Base-by-base conservation (phyloP, 2,329 filamentous ascomycete species). In the Talaromyces pinophilus region DNA sequence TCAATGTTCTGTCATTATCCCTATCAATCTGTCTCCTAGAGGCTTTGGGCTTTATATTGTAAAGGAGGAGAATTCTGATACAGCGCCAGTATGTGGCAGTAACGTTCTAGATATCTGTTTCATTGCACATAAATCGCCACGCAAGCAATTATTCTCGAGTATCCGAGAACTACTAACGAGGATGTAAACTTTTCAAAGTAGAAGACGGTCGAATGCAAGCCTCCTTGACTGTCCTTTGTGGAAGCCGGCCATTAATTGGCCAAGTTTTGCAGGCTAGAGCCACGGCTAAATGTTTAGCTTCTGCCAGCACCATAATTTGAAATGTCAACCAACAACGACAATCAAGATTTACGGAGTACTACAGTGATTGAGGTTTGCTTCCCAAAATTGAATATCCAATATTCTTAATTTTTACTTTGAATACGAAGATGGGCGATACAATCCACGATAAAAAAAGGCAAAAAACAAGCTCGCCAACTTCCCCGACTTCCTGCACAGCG, bases 401-500 rank as follows among this genome's bases (percentile, higher is more conserved):
- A 33, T 4, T 33, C 0, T n/a, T 6, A n/a, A 11, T 11, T 17
- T 17, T 17, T 17, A 33, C 7, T 30, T 1, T n/a, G 7, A 2
- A 35, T 19, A 19, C 3, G 50, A 55, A 55, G 8, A 55, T 55
- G 50, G 50, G 35, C 17, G 15, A 55, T 17, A 19, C 28, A 30
- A 35, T 19, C 8, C 28, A n/a, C 10, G 50, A 55, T 35, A 33
- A 1, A 0, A 33, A 55, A 55, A 13, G 28, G 17, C 50, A 55
- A 13, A 30, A 33, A 30, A 33, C 8, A 30, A 28, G 15, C n/a
- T 19, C 19, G 15, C 30, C 7, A 17, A 38, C 44, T 2, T 50
- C 64, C 33, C 33, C 28, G 5, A n/a, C 61, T 8, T 50, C 64
- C 25, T 66, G 64, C 50, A 48, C 28, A 15, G 28, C 57, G 19